These are phyloP conservation scores for Yamagishiella unicocca DNA, from an alignment of 139 green algal genomes.

Conservation along the genomic window DNA sequence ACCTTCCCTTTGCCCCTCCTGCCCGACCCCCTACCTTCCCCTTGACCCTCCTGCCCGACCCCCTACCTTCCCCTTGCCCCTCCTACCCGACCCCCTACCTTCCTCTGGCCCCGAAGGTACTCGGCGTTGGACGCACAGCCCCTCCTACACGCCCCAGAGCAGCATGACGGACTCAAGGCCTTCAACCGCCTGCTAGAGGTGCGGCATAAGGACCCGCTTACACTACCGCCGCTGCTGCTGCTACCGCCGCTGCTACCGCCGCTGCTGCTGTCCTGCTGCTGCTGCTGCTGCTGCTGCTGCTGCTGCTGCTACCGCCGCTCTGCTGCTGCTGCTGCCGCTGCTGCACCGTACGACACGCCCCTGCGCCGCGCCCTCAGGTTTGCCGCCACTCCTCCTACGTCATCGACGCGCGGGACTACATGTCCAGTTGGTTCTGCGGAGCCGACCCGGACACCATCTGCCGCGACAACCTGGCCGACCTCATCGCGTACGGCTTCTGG, in stretches of 20 bases:
- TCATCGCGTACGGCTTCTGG: slow-evolving; percentile 46
- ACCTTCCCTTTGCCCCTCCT: too few relatives aligned
- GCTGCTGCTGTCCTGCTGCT: too few relatives aligned
- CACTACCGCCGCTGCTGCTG: too few relatives aligned
- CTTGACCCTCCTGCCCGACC: not conserved
- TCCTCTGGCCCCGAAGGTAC: not conserved
- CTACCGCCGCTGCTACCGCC: too few relatives aligned
- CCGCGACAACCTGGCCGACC: slow-evolving; percentile 47
- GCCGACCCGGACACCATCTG: not conserved
- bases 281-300: too few relatives aligned
- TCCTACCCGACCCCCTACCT: not conserved
- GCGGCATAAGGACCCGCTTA: not conserved
- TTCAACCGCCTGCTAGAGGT: slow-evolving; percentile 37
- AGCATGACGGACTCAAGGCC: not conserved
- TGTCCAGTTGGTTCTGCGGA: slow-evolving; percentile 32
- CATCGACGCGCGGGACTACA: not conserved
- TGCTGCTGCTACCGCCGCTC: too few relatives aligned
- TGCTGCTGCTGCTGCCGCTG: too few relatives aligned
- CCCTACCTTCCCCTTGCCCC: not conserved
- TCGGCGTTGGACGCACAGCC: slow-evolving; percentile 6
- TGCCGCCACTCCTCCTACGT: not conserved
- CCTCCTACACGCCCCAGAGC: not conserved
- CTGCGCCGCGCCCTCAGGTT: not conserved
- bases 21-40: too few relatives aligned
- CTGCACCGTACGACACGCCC: not conserved